Percentiles rank a stretch among this genome's conserved stretches.
phyloP scores from a whole-genome alignment of 176 grass and related monocot genomes.

The Areca catechu region DNA sequence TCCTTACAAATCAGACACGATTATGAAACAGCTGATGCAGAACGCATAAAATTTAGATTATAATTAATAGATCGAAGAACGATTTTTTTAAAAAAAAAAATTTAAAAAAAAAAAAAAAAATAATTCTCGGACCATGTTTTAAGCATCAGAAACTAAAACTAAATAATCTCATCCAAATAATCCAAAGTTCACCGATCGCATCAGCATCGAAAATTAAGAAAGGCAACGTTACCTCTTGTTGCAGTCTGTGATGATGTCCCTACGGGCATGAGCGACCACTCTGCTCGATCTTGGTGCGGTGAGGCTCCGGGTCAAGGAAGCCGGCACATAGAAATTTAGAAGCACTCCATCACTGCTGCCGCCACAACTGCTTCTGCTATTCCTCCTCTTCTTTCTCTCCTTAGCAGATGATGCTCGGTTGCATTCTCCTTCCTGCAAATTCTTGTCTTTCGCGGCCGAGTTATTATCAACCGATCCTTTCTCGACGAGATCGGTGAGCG shows the following conservation, averaged over 20 bases:
- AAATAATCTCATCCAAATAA: too few species aligned
- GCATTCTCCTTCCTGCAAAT: neutral
- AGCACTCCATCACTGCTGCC: slow-evolving; percentile 15
- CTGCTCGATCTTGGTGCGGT: neutral
- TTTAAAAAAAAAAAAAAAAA: too few species aligned
- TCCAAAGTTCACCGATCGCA: too few species aligned
- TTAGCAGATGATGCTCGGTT: neutral
- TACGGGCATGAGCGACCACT: neutral
- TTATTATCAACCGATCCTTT: neutral
- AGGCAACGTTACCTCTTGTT: slow-evolving; percentile 20
- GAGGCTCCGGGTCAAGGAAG: neutral
- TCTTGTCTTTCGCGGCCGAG: neutral
- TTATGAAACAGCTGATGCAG: too few species aligned
- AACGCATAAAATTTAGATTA: too few species aligned
- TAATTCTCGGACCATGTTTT: too few species aligned
- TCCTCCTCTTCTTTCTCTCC: slow-evolving; percentile 10
- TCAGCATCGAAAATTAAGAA: too few species aligned
- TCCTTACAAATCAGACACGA: too few species aligned
- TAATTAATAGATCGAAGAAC: too few species aligned
- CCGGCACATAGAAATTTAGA: slow-evolving; percentile 24
- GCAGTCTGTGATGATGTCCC: neutral
- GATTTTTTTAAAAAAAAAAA: too few species aligned
- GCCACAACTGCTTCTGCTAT: slow-evolving; percentile 9
- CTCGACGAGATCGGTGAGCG: slow-evolving; percentile 20
- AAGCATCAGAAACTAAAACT: too few species aligned